Evolutionary conservation across 2,329 filamentous ascomycete genomes (phyloP), one percentile per base, ranked within the genome.

Genomic region (Penicillium sp.): DNA sequence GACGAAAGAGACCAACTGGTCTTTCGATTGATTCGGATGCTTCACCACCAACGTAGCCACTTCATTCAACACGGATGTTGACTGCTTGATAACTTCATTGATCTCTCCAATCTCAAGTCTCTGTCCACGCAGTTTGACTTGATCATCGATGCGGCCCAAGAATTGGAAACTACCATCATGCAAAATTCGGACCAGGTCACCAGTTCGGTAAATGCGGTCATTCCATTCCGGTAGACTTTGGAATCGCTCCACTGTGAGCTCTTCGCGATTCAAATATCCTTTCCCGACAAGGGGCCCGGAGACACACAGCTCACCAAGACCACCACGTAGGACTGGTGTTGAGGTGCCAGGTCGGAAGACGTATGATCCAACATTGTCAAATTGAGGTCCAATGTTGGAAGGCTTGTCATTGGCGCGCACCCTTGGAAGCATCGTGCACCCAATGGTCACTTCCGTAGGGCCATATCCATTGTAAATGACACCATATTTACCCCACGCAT

Each of bases 391-490:
- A 60, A 97, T 97, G 63, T 97, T 97, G 9, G 90, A 89, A 0
- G 92, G 85, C 24, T 91, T 88, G 0, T 90, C 91, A 58, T 88
- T 89, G 17, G 76, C 71, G 0, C 90, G 89, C 7, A 96, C 90
- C 27, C 89, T 82, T n/a, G 87, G 86, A 61, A 88, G 92, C 81
- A 94, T 95, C 0, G 92, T 96, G 29, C 92, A 89, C 4, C 92
- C 92, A 57, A 97, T 97, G 0, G 92, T 97, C 0, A 90, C 89
- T 69, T 97, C 93, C 0, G 92, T 97, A 1, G 92, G 93, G 0
- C 92, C 92, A 59, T 96, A 91, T 2, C 91, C 91, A 63, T 97
- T 97, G 76, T 96, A 93, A 12, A 97, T 91, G 36, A 91, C 90
- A 1, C 80, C 80, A 50, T 86, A 81, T 1, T 86, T 80, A 0